Conservation (phyloP, 2,329 filamentous ascomycete species). For the Fusarium algeriense region DNA sequence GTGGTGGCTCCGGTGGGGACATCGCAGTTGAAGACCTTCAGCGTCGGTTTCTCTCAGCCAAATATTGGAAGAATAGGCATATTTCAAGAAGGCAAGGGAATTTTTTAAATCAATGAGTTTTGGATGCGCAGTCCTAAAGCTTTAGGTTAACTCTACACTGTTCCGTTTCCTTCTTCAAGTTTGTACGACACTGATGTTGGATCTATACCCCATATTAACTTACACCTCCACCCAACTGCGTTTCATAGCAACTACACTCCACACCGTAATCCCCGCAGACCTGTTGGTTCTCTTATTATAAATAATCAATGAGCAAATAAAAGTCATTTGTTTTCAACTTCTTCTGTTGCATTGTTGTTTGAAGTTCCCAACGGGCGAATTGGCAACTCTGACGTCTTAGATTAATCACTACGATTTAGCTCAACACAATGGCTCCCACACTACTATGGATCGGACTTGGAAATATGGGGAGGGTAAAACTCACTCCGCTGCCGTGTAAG, state of each 20-base stretch:
- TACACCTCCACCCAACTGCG: slow-evolving; percentile 10
- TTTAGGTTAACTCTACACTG: too few relatives aligned
- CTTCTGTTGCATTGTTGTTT: background rate
- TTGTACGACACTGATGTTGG: background rate
- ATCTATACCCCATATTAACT: background rate
- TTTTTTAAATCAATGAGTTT: background rate
- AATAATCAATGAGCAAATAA: background rate
- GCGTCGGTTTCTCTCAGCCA: background rate
- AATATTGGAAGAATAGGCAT: slow-evolving; percentile 5
- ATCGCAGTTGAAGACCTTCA: slow-evolving; percentile 1
- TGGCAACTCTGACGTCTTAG: background rate
- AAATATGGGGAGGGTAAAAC: slow-evolving; percentile 84
- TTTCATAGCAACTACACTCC: slow-evolving; percentile 7
- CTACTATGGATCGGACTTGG: slow-evolving; percentile 86
- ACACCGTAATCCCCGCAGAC: background rate
- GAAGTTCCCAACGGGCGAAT: background rate
- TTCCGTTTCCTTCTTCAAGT: background rate
- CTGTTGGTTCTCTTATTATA: background rate
- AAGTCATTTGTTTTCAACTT: background rate
- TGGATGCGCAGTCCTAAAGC: background rate
- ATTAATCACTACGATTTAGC: background rate
- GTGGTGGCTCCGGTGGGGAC: slow-evolving; percentile 2
- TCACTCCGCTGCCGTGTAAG: background rate
- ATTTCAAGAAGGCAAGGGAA: background rate
- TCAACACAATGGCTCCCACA: slow-evolving; percentile 64